These are phyloP conservation scores for Schoenoplectus tabernaemontani DNA, from an alignment of 202 grass and related monocot species.

Conservation along the genomic window DNA sequence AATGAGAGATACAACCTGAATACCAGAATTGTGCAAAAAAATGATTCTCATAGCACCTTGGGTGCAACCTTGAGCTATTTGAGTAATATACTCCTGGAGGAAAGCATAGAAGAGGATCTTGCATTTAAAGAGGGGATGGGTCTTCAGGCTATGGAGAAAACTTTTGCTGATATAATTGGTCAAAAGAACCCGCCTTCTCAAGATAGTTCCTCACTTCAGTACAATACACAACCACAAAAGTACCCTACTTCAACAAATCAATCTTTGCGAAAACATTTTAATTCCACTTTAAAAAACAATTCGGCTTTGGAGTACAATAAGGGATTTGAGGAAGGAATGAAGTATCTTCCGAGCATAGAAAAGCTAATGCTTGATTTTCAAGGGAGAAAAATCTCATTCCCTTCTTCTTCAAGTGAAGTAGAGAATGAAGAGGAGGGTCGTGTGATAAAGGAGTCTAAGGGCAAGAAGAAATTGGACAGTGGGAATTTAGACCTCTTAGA, in stretches of 20 bases:
- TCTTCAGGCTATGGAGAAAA: constrained; percentile 22
- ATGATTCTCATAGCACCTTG: neutral
- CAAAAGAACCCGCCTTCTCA: constrained; percentile 14
- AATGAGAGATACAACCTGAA: neutral
- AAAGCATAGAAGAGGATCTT: constrained; percentile 25
- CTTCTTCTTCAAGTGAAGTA: neutral
- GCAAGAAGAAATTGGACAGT: constrained; percentile 21
- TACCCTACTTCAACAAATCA: no score
- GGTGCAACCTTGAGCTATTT: constrained; percentile 27
- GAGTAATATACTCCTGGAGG: constrained; percentile 30
- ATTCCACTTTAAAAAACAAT: no score
- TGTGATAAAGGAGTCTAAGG: neutral
- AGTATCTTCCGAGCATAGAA: constrained; percentile 2
- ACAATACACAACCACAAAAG: neutral
- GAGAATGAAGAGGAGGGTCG: no score
- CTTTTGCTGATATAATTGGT: constrained; percentile 25
- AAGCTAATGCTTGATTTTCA: constrained; percentile 22
- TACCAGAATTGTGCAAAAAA: neutral
- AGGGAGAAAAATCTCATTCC: neutral
- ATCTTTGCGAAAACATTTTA: no score
- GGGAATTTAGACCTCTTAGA: constrained; percentile 21
- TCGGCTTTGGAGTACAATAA: neutral
- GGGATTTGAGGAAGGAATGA: constrained; percentile 18
- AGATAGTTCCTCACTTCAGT: neutral
- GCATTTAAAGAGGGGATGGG: constrained; percentile 3